Evolutionary conservation across 495 filamentous ascomycete species (phyloP).

Genomic region (Rhizodiscina lignyota): DNA sequence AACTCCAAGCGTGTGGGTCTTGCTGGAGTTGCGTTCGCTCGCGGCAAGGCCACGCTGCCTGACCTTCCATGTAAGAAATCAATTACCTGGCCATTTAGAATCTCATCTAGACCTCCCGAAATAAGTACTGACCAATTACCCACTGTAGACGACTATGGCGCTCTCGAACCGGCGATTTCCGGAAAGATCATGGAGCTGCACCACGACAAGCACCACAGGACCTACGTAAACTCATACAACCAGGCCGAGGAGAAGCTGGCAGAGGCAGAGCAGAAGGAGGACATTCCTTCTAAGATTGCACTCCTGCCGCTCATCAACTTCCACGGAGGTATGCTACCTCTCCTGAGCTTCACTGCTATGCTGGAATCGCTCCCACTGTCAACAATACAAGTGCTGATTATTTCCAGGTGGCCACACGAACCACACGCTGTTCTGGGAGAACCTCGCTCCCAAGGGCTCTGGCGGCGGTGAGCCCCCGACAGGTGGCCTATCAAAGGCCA

Average conservation of each 20-base stretch:
- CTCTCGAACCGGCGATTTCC: conserved; percentile 86
- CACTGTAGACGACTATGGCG: conserved; percentile 30
- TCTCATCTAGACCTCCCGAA: not conserved
- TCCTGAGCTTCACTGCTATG: not conserved
- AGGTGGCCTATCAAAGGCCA: conserved; percentile 47
- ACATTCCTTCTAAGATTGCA: conserved; percentile 55
- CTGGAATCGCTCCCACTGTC: no score
- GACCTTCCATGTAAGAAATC: conserved; percentile 69
- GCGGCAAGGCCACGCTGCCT: conserved; percentile 83
- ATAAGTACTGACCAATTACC: not conserved
- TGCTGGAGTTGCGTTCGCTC: conserved; percentile 54
- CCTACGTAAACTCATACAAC: conserved; percentile 63
- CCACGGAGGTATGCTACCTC: conserved; percentile 47
- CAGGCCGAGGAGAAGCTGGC: conserved; percentile 41
- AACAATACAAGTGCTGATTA: not conserved
- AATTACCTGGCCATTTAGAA: not conserved
- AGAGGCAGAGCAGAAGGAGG: conserved; percentile 36
- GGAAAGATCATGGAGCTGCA: conserved; percentile 97
- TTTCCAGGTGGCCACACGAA: conserved; percentile 58
- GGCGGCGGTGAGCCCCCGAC: conserved; percentile 66
- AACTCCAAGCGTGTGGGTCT: conserved; percentile 37
- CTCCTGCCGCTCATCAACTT: conserved; percentile 87
- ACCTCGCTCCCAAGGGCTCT: conserved; percentile 55
- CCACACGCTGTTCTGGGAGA: conserved; percentile 89
- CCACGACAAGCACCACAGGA: conserved; percentile 64